These are phyloP conservation scores for Rhodofomes roseus DNA, from an alignment of 1,284 basidiomycete species.

Conservation along the genomic window DNA sequence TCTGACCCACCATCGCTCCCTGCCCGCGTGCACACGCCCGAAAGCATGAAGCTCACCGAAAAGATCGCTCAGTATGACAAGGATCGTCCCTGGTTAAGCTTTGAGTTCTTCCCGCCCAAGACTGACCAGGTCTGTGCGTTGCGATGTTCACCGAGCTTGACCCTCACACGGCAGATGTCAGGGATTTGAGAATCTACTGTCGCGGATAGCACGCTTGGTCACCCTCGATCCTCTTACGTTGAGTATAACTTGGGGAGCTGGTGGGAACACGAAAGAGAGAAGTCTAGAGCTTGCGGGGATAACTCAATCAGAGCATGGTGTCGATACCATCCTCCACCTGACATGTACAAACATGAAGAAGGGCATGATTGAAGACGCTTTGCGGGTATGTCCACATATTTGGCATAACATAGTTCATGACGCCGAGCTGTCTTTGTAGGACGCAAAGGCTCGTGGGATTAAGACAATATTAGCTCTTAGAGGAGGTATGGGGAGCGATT, in stretches of 20 bases:
- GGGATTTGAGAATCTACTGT: slow-evolving; percentile 84
- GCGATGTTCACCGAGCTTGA: slow-evolving; percentile 15
- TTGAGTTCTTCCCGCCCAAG: slow-evolving; percentile 95
- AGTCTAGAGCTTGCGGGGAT: slow-evolving; percentile 83
- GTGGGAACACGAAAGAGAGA: slow-evolving; percentile 88
- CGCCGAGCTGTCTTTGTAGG: slow-evolving; percentile 37
- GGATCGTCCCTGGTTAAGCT: slow-evolving; percentile 72
- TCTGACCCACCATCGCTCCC: slow-evolving; percentile 4
- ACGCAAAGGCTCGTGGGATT: slow-evolving; percentile 81
- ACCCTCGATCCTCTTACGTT: slow-evolving; percentile 73
- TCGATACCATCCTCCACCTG: slow-evolving; percentile 90
- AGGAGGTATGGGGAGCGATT: slow-evolving; percentile 52
- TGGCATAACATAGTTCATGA: background rate
- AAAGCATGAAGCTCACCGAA: slow-evolving; percentile 63
- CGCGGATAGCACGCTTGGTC: slow-evolving; percentile 75
- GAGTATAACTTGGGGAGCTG: slow-evolving; percentile 95
- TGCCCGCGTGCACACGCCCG: background rate
- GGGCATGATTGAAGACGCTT: slow-evolving; percentile 80
- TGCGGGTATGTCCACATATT: slow-evolving; percentile 53
- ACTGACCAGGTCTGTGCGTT: slow-evolving; percentile 68
- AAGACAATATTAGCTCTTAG: slow-evolving; percentile 90
- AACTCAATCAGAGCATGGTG: slow-evolving; percentile 64
- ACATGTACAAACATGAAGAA: slow-evolving; percentile 98
- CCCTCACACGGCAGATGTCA: slow-evolving; percentile 27
- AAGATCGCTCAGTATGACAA: slow-evolving; percentile 48